Evolutionary conservation across 78 protist genomes (phyloP), one percentile per base, ranked within the genome.

Genomic region (Dictyostelium purpureum): DNA sequence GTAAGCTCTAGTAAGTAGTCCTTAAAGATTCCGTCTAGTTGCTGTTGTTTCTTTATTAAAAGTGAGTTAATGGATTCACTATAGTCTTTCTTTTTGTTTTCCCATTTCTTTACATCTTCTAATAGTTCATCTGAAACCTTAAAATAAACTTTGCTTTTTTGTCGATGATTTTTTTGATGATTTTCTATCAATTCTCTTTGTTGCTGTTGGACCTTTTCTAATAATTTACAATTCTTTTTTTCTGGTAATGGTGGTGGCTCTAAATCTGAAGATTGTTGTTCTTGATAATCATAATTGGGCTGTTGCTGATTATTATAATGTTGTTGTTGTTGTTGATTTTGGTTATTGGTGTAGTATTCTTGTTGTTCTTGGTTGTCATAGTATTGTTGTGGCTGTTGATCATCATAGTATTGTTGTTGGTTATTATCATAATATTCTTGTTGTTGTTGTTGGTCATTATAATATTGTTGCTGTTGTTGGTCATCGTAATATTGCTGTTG

Each of bases 91-190:
- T 85, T 85, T 26, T 54, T 85, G 1, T 37, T 35, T 12, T 85
- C 92, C 92, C 92, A 85, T 19, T 61, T 47, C 33, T 43, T 35
- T n/a, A 85, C 92, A 6, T 73, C 92, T 42, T 56, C 21, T 38
- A 85, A 73, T 45, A 85, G 61, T 45, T 74, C 65, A 40, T 31
- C 42, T 16, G 92, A 73, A 19, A 73, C 92, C 11, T 85, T 85
- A 45, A 73, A 85, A 38, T 85, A 85, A 19, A 85, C 24, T 38
- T 83, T 83, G 14, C 57, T 73, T 37, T 69, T 67, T 56, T 12
- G 54, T 16, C n/a, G 35, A 38, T 31, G 6, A 35, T 38, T 16
- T 24, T 40, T n/a, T n/a, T 77, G 6, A 33, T 52, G 19, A 56
- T 56, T 18, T 31, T 77, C 19, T 16, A 28, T 26, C n/a, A n/a